These are phyloP conservation scores for Cardamine occulta DNA, from an alignment of 345 rosid genomes.

Conservation along the genomic window DNA sequence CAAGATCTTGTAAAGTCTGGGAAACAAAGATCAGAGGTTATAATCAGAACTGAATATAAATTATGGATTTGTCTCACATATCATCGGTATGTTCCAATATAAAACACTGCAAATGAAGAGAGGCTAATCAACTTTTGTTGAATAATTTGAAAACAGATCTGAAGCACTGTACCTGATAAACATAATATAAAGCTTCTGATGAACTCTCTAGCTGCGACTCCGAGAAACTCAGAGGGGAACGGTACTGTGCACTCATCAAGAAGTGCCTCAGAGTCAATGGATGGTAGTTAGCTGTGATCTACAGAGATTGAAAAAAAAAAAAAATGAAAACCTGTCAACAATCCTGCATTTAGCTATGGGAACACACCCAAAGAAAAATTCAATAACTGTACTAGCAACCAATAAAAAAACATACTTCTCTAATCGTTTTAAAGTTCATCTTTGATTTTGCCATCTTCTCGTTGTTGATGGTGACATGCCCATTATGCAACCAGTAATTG, in stretches of 20 bases:
- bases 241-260: constrained; percentile 80
- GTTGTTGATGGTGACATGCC: constrained; percentile 79
- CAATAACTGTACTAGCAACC: neutral
- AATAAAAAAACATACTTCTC: constrained; percentile 54
- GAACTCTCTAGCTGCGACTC: constrained; percentile 70
- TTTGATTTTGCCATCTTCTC: constrained; percentile 87
- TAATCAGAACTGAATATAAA: neutral
- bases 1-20: constrained; percentile 81
- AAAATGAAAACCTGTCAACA: constrained; percentile 2
- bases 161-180: constrained; percentile 65
- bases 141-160: constrained; percentile 1
- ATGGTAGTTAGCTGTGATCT: constrained; percentile 76
- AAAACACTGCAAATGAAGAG: neutral
- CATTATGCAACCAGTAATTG: constrained; percentile 91
- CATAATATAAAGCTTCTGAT: constrained; percentile 71
- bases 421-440: constrained; percentile 73
- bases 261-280: constrained; percentile 85
- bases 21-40: constrained; percentile 7
- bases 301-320: constrained; percentile 20
- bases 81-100: neutral
- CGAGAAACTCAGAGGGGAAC: constrained; percentile 79
- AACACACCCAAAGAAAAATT: neutral
- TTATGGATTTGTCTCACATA: neutral
- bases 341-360: neutral
- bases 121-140: neutral